phyloP scores from a whole-genome alignment of 805 yeast genomes.

The Spathaspora gorwiae region DNA sequence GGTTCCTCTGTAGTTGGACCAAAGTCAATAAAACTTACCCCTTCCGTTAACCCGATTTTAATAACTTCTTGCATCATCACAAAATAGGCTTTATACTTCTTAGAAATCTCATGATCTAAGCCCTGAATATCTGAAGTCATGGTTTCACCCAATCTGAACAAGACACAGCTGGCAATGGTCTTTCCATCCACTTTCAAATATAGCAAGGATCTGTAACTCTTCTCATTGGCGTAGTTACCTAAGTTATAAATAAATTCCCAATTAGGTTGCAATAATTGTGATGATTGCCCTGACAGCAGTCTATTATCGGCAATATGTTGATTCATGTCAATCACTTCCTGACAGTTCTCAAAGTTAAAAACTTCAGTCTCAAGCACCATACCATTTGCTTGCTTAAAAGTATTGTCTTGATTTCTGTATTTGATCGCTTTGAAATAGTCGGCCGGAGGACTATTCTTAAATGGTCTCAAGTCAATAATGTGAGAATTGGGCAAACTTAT shows the following conservation, averaged over 20 bases:
- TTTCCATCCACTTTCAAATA: conserved; percentile 34
- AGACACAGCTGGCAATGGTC: conserved; percentile 37
- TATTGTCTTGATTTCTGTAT: conserved; percentile 33
- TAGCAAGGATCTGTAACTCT: conserved; percentile 25
- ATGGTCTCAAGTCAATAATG: conserved; percentile 36
- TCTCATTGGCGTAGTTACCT: conserved; percentile 19
- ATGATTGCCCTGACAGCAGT: conserved; percentile 31
- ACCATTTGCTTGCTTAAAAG: conserved; percentile 31
- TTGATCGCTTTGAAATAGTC: conserved; percentile 39
- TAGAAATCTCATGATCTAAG: conserved; percentile 33
- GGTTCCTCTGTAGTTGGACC: conserved; percentile 45
- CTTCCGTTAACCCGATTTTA: conserved; percentile 33
- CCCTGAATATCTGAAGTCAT: conserved; percentile 44
- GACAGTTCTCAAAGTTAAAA: conserved; percentile 27
- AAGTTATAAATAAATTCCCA: conserved; percentile 23
- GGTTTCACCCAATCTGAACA: conserved; percentile 40
- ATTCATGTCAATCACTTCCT: conserved; percentile 29
- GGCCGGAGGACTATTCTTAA: conserved; percentile 20
- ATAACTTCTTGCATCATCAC: conserved; percentile 47
- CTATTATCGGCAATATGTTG: conserved; percentile 36
- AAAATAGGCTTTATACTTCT: conserved; percentile 39
- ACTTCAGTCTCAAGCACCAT: conserved; percentile 27
- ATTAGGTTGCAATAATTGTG: conserved; percentile 31
- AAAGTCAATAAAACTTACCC: conserved; percentile 37
- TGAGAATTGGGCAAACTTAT: conserved; percentile 35